Evolutionary conservation across 768 basidiomycete genomes (phyloP).

Genomic region (Stropharia rugosoannulata): DNA sequence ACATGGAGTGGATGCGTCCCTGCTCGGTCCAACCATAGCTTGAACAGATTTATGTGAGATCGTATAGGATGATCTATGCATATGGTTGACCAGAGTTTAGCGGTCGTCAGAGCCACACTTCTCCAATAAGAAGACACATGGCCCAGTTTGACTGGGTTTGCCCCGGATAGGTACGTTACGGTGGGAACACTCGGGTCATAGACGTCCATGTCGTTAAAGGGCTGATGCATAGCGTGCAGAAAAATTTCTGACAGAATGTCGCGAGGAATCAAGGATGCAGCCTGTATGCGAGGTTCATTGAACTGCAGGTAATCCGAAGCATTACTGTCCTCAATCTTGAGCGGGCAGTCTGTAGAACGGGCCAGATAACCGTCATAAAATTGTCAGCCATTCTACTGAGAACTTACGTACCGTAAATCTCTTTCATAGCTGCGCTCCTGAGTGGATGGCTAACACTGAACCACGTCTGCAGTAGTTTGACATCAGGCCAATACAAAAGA

Average conservation of each 20-base stretch:
- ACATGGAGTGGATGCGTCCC: slow-evolving; percentile 8
- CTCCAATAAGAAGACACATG: slow-evolving; percentile 22
- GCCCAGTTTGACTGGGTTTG: slow-evolving; percentile 15
- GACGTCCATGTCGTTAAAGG: background rate
- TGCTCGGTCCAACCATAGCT: slow-evolving; percentile 16
- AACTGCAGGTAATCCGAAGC: too few relatives aligned
- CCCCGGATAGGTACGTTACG: background rate
- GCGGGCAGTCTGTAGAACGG: too few relatives aligned
- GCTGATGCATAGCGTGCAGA: background rate
- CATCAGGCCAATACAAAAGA: too few relatives aligned
- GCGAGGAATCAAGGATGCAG: background rate
- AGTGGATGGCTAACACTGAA: too few relatives aligned
- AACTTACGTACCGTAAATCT: too few relatives aligned
- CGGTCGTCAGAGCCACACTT: slow-evolving; percentile 6
- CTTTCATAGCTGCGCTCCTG: too few relatives aligned
- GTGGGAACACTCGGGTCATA: slow-evolving; percentile 2
- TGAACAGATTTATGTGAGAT: slow-evolving; percentile 3
- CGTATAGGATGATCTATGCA: slow-evolving; percentile 8
- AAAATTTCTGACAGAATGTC: background rate
- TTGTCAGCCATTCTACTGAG: too few relatives aligned
- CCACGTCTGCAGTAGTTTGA: too few relatives aligned
- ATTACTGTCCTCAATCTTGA: too few relatives aligned
- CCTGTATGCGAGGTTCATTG: background rate
- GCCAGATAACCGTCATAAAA: too few relatives aligned
- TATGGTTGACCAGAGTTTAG: slow-evolving; percentile 16